These are phyloP conservation scores for Tolypocladium sp. DNA, from an alignment of 2,329 filamentous ascomycete genomes.

Conservation along the genomic window DNA sequence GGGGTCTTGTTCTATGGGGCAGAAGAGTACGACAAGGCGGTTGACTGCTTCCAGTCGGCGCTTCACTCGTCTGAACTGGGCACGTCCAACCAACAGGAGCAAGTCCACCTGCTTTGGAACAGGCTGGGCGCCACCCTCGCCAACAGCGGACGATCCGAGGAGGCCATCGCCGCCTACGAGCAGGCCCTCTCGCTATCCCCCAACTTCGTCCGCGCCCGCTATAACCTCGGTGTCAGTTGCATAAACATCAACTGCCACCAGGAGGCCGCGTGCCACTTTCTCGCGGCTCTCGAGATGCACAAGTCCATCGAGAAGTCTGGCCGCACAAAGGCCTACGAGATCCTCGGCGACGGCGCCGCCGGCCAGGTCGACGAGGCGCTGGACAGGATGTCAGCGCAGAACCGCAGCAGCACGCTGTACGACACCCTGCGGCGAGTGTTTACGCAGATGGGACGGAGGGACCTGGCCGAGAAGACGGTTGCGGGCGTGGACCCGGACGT, in stretches of 20 bases:
- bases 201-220: slow-evolving; percentile 94
- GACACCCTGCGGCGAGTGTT: slow-evolving; percentile 94
- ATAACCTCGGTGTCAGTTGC: slow-evolving; percentile 92
- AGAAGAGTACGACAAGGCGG: slow-evolving; percentile 96
- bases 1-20: slow-evolving; percentile 96
- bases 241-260: slow-evolving; percentile 96
- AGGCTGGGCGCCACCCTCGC: slow-evolving; percentile 90
- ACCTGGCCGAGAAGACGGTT: slow-evolving; percentile 80
- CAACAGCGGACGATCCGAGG: slow-evolving; percentile 86
- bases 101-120: slow-evolving; percentile 95
- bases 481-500: slow-evolving; percentile 83
- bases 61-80: slow-evolving; percentile 79
- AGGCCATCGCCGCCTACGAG: slow-evolving; percentile 94
- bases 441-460: slow-evolving; percentile 83
- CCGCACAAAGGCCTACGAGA: slow-evolving; percentile 72
- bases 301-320: slow-evolving; percentile 83
- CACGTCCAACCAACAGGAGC: slow-evolving; percentile 71
- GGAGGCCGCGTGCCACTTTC: slow-evolving; percentile 84
- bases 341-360: slow-evolving; percentile 50
- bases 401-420: slow-evolving; percentile 92
- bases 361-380: slow-evolving; percentile 57
- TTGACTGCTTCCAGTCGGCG: slow-evolving; percentile 94
- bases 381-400: slow-evolving; percentile 85
- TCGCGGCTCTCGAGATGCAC: slow-evolving; percentile 92
- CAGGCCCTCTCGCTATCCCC: slow-evolving; percentile 82